Conservation (phyloP, 2,329 filamentous ascomycete species). For the Aureobasidium sp. region DNA sequence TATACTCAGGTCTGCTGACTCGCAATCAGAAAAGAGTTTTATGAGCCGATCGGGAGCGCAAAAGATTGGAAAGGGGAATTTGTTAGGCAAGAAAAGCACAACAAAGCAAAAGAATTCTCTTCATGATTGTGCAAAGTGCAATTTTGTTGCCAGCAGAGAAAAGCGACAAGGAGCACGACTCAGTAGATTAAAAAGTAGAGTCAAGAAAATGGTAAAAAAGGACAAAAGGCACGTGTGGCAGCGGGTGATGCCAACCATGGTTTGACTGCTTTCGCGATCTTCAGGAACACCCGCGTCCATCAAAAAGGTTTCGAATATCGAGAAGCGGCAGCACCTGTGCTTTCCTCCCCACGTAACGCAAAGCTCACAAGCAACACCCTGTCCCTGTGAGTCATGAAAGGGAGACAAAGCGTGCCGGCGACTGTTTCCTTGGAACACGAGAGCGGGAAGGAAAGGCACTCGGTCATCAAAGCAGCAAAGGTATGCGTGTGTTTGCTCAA, state of each 20-base stretch:
- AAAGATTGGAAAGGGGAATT: neutral
- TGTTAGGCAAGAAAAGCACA: neutral
- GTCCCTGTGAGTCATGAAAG: neutral
- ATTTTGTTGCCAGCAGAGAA: neutral
- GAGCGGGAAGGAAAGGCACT: neutral
- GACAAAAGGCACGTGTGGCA: neutral
- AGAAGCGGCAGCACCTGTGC: neutral
- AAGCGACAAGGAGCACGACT: neutral
- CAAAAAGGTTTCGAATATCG: neutral
- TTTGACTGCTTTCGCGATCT: neutral
- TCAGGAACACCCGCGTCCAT: constrained; percentile 10
- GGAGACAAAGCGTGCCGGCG: neutral
- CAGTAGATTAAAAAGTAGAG: too few relatives aligned
- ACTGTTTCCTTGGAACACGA: neutral
- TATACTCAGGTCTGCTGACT: neutral
- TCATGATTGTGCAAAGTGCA: neutral
- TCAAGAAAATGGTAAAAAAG: neutral
- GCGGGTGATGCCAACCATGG: neutral
- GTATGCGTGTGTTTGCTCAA: neutral
- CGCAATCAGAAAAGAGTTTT: neutral
- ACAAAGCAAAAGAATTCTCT: neutral
- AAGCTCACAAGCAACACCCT: neutral
- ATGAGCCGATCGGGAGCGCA: neutral
- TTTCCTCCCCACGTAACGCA: neutral
- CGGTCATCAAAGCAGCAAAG: neutral